Conservation (phyloP, 192 early-diverging fungal genomes). For the Geranomyces michiganensis region DNA sequence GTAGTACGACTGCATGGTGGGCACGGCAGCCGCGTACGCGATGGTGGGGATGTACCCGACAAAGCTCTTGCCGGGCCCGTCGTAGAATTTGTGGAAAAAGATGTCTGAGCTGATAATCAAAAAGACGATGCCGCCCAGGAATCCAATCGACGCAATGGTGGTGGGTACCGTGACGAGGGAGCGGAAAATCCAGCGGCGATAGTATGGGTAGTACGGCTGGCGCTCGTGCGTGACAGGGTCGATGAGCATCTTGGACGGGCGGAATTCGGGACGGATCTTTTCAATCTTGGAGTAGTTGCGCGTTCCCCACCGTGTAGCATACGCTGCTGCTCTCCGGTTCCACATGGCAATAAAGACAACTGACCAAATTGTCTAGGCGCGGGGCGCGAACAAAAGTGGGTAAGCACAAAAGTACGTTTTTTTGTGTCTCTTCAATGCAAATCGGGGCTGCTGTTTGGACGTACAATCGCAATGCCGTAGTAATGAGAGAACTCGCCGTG, state of each 20-base stretch:
- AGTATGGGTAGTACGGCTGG: conserved; percentile 70
- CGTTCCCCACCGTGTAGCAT: conserved; percentile 80
- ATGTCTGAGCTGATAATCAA: conserved; percentile 60
- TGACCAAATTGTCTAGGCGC: conserved; percentile 16
- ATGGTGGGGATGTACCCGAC: conserved; percentile 69
- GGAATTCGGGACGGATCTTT: conserved; percentile 70
- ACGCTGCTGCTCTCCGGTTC: conserved; percentile 73
- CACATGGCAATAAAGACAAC: conserved; percentile 78
- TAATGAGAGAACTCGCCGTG: conserved; percentile 62
- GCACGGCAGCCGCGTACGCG: conserved; percentile 74
- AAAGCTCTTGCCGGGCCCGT: conserved; percentile 68
- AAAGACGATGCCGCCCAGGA: conserved; percentile 59
- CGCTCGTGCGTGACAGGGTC: conserved; percentile 78
- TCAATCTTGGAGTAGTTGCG: conserved; percentile 62
- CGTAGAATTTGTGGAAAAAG: conserved; percentile 79
- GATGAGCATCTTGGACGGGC: conserved; percentile 54
- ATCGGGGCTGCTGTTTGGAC: conserved; percentile 67
- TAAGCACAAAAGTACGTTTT: neutral
- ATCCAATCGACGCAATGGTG: conserved; percentile 62
- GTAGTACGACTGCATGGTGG: conserved; percentile 70
- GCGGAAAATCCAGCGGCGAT: conserved; percentile 62
- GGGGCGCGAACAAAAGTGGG: neutral
- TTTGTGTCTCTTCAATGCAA: conserved; percentile 1
- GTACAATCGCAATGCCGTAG: conserved; percentile 55
- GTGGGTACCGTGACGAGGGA: conserved; percentile 37